Percentiles rank a stretch among this genome's conserved stretches.
These are phyloP conservation scores for Asparagopsis taxiformis DNA, from an alignment of 31 red algal genomes.

Conservation along the genomic window DNA sequence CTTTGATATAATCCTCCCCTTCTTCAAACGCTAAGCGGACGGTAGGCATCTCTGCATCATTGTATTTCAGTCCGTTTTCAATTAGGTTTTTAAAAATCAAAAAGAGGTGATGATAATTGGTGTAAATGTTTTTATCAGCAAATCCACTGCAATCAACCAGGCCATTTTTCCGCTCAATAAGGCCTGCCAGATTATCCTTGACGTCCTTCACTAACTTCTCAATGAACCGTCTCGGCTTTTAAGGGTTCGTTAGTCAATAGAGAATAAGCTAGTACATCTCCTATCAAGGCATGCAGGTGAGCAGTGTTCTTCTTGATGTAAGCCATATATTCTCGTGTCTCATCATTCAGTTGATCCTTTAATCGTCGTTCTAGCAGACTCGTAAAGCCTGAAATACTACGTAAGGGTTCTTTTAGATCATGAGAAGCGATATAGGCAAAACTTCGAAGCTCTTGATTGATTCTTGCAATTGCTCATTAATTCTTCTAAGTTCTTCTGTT, in stretches of 20 bases:
- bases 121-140: too few relatives aligned
- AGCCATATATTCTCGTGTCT: constrained; percentile 12
- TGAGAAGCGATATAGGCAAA: constrained; percentile 23
- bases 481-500: too few relatives aligned
- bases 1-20: not conserved
- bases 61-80: too few relatives aligned
- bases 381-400: constrained; percentile 7
- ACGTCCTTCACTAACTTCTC: too few relatives aligned
- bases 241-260: not conserved
- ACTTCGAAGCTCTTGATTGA: constrained; percentile 7
- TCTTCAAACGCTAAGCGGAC: not conserved
- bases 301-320: not conserved
- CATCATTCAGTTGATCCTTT: not conserved
- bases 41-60: too few relatives aligned
- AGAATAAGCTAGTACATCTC: not conserved
- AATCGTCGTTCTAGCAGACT: not conserved
- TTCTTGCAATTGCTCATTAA: too few relatives aligned
- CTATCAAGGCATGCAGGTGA: constrained; percentile 2
- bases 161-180: too few relatives aligned
- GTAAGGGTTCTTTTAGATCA: constrained; percentile 32
- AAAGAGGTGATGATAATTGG: too few relatives aligned
- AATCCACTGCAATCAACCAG: too few relatives aligned
- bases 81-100: too few relatives aligned
- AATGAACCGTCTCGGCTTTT: too few relatives aligned
- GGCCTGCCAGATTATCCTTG: too few relatives aligned